Evolutionary conservation across 2,329 filamentous ascomycete species (phyloP), one percentile per base, ranked within the genome.

Genomic region (Alternaria infectoria): DNA sequence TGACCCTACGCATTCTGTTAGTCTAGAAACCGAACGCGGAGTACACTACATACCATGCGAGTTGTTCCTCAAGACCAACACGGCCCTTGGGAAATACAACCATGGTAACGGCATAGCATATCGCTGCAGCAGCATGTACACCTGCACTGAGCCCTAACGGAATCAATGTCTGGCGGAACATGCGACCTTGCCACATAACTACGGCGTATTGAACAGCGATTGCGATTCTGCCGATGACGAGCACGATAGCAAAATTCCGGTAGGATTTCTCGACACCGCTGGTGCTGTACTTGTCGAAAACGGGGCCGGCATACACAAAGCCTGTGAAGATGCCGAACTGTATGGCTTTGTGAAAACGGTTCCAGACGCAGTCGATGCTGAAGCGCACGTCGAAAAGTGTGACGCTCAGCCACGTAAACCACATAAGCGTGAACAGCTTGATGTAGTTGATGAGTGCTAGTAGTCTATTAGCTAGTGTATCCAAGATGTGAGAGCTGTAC

Each of bases 361-460:
- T 86, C 70, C 90, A 89, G 26, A 90, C 81, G 47, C 86, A 89
- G 74, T 91, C 89, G 23, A 87, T 84, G 1, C 87, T 85, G 71
- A 89, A 91, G 1, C 89, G 87, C 36, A 90, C 85, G 75, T 91
- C 89, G 72, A 88, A 90, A 1, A 91, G 78, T 11, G 86, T 85
- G 15, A 87, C 85, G 56, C 88, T 81, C 15, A 90, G 82, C 89
- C 89, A 91, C 15, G 87, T 90, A 62, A 89, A 87, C 89, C 89
- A 91, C 13, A 90, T 79, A 11, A 91, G 81, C 8, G 85, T 79
- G 72, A 88, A 83, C 65, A 86, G 86, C 50, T 86, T 80, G 57
- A 87, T 77, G 69, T 87, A 85, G 54, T 83, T 69, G 54, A 73
- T 67, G 5, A 82, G 68, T 21, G 62, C 69, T 72, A n/a, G 26